phyloP scores from a whole-genome alignment of 768 basidiomycete genomes.

The Tricholoma bakamatsutake region DNA sequence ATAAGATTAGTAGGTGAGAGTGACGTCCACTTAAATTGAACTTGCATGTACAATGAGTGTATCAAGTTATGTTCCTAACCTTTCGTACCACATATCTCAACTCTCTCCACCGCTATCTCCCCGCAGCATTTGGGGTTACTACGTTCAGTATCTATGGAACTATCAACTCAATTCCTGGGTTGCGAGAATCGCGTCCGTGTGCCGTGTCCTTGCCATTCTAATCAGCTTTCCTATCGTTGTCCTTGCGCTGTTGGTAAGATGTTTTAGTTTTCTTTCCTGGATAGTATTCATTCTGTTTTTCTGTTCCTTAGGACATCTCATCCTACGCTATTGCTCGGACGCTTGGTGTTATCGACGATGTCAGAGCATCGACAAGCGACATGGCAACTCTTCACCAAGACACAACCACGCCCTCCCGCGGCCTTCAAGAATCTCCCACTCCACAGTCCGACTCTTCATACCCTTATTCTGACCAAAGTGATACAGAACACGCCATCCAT shows the following conservation, averaged over 20 bases:
- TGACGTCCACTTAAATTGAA: neutral
- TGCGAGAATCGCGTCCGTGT: constrained; percentile 52
- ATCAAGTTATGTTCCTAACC: constrained; percentile 23
- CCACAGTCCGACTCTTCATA: constrained; percentile 19
- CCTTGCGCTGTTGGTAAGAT: constrained; percentile 48
- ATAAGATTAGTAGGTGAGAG: neutral
- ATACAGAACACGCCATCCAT: neutral
- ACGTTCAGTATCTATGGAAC: constrained; percentile 57
- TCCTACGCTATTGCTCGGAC: constrained; percentile 83
- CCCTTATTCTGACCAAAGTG: constrained; percentile 21
- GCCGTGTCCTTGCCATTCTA: constrained; percentile 61
- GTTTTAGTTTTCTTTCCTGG: constrained; percentile 5
- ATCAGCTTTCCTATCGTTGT: constrained; percentile 57
- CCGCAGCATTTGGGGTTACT: constrained; percentile 48
- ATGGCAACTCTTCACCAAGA: constrained; percentile 32
- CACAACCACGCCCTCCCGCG: constrained; percentile 24
- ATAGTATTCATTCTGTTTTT: constrained; percentile 2
- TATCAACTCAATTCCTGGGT: constrained; percentile 67
- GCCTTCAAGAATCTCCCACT: constrained; percentile 21
- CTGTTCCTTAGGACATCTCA: constrained; percentile 55
- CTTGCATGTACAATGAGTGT: constrained; percentile 25
- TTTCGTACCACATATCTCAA: constrained; percentile 23
- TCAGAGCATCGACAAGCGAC: constrained; percentile 69
- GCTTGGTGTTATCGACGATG: constrained; percentile 69
- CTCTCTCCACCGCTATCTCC: constrained; percentile 33